Conservation (phyloP, 2,329 filamentous ascomycete species). For the Fusarium aywerte region DNA sequence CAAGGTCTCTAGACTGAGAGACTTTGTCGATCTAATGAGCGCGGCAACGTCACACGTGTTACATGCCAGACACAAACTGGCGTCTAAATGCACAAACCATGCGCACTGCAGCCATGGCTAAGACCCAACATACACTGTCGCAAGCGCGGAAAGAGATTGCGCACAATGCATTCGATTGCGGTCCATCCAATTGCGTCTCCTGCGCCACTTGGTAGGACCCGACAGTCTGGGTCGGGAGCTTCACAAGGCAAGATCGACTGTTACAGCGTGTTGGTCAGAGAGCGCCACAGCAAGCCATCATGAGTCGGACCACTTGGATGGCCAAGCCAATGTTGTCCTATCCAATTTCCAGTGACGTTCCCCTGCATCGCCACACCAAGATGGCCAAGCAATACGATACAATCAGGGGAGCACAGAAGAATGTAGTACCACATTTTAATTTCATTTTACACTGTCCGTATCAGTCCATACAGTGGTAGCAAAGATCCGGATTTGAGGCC, state of each 20-base stretch:
- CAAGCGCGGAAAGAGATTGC: slow-evolving; percentile 26
- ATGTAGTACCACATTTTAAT: background rate
- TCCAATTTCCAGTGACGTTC: background rate
- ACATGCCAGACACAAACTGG: background rate
- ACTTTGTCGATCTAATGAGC: background rate
- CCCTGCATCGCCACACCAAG: background rate
- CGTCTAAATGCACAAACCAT: slow-evolving; percentile 19
- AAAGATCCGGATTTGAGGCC: slow-evolving; percentile 39
- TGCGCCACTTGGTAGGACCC: slow-evolving; percentile 32
- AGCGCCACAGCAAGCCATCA: slow-evolving; percentile 39
- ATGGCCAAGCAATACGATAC: background rate
- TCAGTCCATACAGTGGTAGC: slow-evolving; percentile 4
- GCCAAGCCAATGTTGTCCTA: background rate
- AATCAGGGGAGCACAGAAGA: background rate
- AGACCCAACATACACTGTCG: slow-evolving; percentile 2
- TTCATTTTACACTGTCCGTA: background rate
- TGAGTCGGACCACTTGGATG: slow-evolving; percentile 17
- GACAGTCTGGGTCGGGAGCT: slow-evolving; percentile 42
- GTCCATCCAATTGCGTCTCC: slow-evolving; percentile 35
- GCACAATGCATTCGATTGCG: slow-evolving; percentile 20
- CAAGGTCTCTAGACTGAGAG: background rate
- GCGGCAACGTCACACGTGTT: slow-evolving; percentile 1
- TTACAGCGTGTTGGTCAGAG: slow-evolving; percentile 36
- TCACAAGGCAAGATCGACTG: slow-evolving; percentile 41
- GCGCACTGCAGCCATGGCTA: slow-evolving; percentile 17